Conservation (phyloP, 2,329 filamentous ascomycete genomes). For the Teratosphaeria destructans region DNA sequence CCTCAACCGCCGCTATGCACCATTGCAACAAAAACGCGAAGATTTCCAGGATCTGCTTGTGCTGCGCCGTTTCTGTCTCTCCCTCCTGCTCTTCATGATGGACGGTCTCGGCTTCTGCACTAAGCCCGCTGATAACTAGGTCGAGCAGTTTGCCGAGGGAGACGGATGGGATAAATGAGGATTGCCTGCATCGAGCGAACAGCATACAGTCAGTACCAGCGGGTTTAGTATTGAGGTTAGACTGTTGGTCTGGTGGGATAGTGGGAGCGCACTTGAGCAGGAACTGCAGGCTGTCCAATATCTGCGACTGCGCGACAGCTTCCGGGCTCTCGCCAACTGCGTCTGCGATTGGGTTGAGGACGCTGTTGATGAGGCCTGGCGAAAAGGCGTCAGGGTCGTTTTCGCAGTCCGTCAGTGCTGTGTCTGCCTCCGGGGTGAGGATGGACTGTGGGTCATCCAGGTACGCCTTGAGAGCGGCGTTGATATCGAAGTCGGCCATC, state of each 20-base stretch:
- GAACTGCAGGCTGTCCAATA: constrained; percentile 90
- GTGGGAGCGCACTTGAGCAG: constrained; percentile 81
- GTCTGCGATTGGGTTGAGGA: constrained; percentile 86
- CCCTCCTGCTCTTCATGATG: constrained; percentile 85
- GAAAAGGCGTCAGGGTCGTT: constrained; percentile 78
- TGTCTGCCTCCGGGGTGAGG: constrained; percentile 74
- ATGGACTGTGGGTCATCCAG: constrained; percentile 84
- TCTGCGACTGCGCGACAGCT: constrained; percentile 64
- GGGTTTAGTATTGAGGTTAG: constrained; percentile 15
- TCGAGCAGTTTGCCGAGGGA: constrained; percentile 81
- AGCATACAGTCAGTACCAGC: constrained; percentile 51
- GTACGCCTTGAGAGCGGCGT: constrained; percentile 91
- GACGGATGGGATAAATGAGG: constrained; percentile 66
- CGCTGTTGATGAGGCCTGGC: constrained; percentile 65
- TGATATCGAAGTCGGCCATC: constrained; percentile 81
- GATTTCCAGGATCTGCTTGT: constrained; percentile 86
- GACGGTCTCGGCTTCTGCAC: constrained; percentile 70
- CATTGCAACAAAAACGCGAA: constrained; percentile 92
- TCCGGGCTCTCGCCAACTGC: constrained; percentile 86
- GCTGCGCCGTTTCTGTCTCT: constrained; percentile 51
- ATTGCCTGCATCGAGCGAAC: constrained; percentile 60
- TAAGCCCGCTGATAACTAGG: constrained; percentile 68
- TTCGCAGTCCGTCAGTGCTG: constrained; percentile 80
- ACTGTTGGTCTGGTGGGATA: constrained; percentile 29
- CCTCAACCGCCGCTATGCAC: constrained; percentile 89